These are phyloP conservation scores for Plantago major DNA, from an alignment of 257 asterid species.

Conservation along the genomic window DNA sequence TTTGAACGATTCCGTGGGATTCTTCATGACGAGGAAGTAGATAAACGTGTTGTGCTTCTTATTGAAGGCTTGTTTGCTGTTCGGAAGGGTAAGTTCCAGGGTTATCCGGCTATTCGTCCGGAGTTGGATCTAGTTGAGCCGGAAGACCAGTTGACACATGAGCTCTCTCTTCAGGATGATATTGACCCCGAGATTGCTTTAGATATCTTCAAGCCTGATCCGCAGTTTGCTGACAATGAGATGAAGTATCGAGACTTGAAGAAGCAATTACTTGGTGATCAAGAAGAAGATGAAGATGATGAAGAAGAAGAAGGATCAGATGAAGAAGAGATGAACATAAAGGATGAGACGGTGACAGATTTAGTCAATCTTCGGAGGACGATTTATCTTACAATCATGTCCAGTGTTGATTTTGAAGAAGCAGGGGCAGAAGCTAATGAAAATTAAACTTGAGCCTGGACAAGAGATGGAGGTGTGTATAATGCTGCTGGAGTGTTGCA, in stretches of 20 bases:
- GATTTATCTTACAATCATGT: constrained; percentile 46
- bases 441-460: constrained; percentile 54
- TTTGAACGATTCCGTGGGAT: constrained; percentile 93
- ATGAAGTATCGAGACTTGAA: constrained; percentile 44
- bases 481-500: constrained; percentile 57
- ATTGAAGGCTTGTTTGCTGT: constrained; percentile 90
- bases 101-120: constrained; percentile 79
- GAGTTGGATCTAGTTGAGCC: constrained; percentile 86
- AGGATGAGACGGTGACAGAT: constrained; percentile 48
- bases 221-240: constrained; percentile 42
- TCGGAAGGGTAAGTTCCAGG: constrained; percentile 91
- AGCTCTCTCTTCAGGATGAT: constrained; percentile 68
- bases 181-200: constrained; percentile 67
- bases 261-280: constrained; percentile 44
- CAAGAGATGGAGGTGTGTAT: constrained; percentile 59
- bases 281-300: constrained; percentile 30
- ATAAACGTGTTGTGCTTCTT: constrained; percentile 69
- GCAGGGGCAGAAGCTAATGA: constrained; percentile 44
- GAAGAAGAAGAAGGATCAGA: background rate
- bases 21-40: constrained; percentile 91
- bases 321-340: constrained; percentile 33
- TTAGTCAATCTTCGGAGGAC: constrained; percentile 45
- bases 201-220: constrained; percentile 48
- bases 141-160: constrained; percentile 91
- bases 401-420: constrained; percentile 52